Base-by-base conservation (phyloP, 2,329 filamentous ascomycete genomes). In the Sclerotinia sclerotiorum region DNA sequence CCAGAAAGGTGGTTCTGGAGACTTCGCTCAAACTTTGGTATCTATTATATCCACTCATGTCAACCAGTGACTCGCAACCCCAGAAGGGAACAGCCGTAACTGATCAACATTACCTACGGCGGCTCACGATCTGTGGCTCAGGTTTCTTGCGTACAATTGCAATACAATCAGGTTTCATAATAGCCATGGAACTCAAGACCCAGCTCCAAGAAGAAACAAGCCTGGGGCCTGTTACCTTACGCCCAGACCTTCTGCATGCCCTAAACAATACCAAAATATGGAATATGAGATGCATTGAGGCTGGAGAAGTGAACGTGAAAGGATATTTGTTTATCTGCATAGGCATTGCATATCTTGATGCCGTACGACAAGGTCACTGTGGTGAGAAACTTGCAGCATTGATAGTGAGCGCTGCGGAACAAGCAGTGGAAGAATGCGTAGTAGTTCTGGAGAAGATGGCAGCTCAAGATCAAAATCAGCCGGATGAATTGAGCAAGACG, bases 1-100 rank as follows among this genome's bases (percentile, higher is more conserved):
- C 85, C 0, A 77, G 83, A 0, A 84, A 82, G 55, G 79, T 82
- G 0, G 77, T 82, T 0, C 71, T 84, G 7, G 85, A 88, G 8
- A 79, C 79, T 0, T 79, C 82, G 0, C 76, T 85, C 19, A 83
- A 82, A 56, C 74, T 84, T 1, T 86, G 83, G 81, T 76, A 74
- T 48, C 72, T 79, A 0, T 76, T 77, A 0, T 81, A 78, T 52
- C 80, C 79, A 1, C 65, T 72, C 0, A 67, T 77, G n/a, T 52
- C 71, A 6, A 63, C 72, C 17, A 69, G 56, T 21, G 57, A 48
- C 19, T 3, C 42, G 1, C 42, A 46, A 46, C 7, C 42, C 21
- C 42, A 46, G 8, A 29, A 46, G 29, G 27, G 29, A 46, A 8
- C 44, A 27, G 5, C 27, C 42, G 19, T 27, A 48, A 46, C 21